These are phyloP conservation scores for Rutstroemia sp. DNA, from an alignment of 2,329 filamentous ascomycete genomes.

Conservation along the genomic window DNA sequence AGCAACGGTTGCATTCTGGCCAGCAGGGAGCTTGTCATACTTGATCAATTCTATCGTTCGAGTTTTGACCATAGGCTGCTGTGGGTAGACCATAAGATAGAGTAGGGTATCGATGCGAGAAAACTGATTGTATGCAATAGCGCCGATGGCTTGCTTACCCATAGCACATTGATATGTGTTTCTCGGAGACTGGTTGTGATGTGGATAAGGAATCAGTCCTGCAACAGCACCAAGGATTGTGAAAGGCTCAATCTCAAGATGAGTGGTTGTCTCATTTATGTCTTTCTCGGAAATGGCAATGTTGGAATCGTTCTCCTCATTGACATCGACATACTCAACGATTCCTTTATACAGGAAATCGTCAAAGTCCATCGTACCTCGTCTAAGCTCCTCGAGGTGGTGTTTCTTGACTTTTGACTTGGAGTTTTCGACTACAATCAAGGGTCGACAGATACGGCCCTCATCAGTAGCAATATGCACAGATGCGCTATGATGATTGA, in stretches of 20 bases:
- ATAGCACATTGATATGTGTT: slow-evolving; percentile 99
- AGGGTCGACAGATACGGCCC: slow-evolving; percentile 88
- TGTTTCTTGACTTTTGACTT: slow-evolving; percentile 71
- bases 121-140: slow-evolving; percentile 97
- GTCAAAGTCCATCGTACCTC: slow-evolving; percentile 82
- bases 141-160: slow-evolving; percentile 99
- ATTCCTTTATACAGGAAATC: slow-evolving; percentile 86
- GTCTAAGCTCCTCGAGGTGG: slow-evolving; percentile 74
- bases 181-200: slow-evolving; percentile 97
- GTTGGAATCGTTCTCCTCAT: slow-evolving; percentile 94
- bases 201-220: slow-evolving; percentile 92
- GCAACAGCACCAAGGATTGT: slow-evolving; percentile 93
- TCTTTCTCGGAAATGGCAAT: slow-evolving; percentile 86
- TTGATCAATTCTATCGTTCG: slow-evolving; percentile 94
- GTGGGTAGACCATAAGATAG: slow-evolving; percentile 95
- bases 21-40: slow-evolving; percentile 94
- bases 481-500: slow-evolving; percentile 85
- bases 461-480: slow-evolving; percentile 97
- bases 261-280: slow-evolving; percentile 76
- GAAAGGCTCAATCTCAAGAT: slow-evolving; percentile 96
- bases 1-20: slow-evolving; percentile 93
- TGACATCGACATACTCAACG: slow-evolving; percentile 95
- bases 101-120: slow-evolving; percentile 92
- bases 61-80: slow-evolving; percentile 94
- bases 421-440: slow-evolving; percentile 89